These are phyloP conservation scores for Xanthoconium stramineum DNA, from an alignment of 768 basidiomycete species.

Conservation along the genomic window DNA sequence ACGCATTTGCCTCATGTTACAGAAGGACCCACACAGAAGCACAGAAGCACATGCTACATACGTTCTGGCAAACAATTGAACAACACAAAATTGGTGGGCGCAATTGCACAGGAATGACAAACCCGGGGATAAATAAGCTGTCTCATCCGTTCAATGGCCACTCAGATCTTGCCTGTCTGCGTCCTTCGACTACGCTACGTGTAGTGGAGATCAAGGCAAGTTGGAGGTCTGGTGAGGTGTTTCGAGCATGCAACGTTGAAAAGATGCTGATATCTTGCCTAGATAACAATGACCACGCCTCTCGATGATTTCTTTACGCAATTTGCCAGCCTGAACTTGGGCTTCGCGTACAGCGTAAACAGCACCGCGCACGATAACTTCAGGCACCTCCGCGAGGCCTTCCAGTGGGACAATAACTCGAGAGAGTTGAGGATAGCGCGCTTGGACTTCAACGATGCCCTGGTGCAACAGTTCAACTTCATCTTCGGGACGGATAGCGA, in stretches of 20 bases:
- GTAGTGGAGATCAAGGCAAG: not conserved
- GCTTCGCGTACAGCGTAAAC: conserved; percentile 13
- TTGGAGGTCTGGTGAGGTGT: not conserved
- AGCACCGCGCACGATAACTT: conserved; percentile 23
- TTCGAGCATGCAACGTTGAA: no score
- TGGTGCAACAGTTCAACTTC: conserved; percentile 25
- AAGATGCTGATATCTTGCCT: not conserved
- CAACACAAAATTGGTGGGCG: not conserved
- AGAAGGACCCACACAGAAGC: not conserved
- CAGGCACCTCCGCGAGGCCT: conserved; percentile 3
- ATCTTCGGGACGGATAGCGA: conserved; percentile 18
- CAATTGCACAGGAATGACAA: conserved; percentile 7
- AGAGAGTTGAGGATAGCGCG: not conserved
- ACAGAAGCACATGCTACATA: not conserved
- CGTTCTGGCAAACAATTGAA: not conserved
- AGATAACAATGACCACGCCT: conserved; percentile 13
- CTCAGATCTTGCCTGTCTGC: not conserved
- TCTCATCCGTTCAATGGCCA: not conserved
- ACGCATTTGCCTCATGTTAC: not conserved
- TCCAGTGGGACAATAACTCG: not conserved
- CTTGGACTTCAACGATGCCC: conserved; percentile 15
- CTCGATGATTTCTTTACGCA: conserved; percentile 26
- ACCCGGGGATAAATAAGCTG: not conserved
- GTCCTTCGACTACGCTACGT: not conserved
- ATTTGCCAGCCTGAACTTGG: conserved; percentile 8